Percentiles rank a stretch among this genome's conserved stretches.
These are phyloP conservation scores for Glycine soja DNA, from an alignment of 306 rosid species.

Conservation along the genomic window DNA sequence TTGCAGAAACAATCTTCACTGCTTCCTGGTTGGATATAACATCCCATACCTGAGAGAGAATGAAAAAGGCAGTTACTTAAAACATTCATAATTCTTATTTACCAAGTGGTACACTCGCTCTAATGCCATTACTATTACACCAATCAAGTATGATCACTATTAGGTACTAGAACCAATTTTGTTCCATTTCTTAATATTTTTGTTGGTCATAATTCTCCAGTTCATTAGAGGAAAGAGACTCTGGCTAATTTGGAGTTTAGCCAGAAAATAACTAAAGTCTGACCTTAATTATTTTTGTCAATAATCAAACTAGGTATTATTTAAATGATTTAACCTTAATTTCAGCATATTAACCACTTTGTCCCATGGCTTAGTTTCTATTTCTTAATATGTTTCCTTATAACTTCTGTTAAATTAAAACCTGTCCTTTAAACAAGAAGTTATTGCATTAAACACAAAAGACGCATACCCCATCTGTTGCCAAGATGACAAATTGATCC, in stretches of 20 bases:
- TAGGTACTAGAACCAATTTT: background rate
- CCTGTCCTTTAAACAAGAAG: too few species aligned
- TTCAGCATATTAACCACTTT: too few species aligned
- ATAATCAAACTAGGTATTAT: too few species aligned
- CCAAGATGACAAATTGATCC: conserved; percentile 78
- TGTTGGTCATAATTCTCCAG: too few species aligned
- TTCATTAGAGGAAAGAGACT: too few species aligned
- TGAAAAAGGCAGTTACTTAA: background rate
- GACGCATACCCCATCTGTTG: conserved; percentile 74
- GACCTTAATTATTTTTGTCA: too few species aligned
- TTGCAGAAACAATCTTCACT: conserved; percentile 59
- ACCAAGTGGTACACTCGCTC: background rate
- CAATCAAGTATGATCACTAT: background rate
- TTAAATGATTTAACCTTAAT: too few species aligned
- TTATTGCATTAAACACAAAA: conserved; percentile 1
- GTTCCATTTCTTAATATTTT: background rate
- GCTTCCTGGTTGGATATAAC: conserved; percentile 79
- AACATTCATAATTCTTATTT: background rate
- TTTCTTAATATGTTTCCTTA: background rate
- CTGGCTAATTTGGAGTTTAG: too few species aligned
- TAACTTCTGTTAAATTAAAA: background rate
- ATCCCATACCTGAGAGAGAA: conserved; percentile 71
- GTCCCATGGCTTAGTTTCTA: too few species aligned
- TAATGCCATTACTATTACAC: background rate
- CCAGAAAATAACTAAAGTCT: too few species aligned